Evolutionary conservation across 1,284 basidiomycete genomes (phyloP).

Genomic region (Waitea zeae): DNA sequence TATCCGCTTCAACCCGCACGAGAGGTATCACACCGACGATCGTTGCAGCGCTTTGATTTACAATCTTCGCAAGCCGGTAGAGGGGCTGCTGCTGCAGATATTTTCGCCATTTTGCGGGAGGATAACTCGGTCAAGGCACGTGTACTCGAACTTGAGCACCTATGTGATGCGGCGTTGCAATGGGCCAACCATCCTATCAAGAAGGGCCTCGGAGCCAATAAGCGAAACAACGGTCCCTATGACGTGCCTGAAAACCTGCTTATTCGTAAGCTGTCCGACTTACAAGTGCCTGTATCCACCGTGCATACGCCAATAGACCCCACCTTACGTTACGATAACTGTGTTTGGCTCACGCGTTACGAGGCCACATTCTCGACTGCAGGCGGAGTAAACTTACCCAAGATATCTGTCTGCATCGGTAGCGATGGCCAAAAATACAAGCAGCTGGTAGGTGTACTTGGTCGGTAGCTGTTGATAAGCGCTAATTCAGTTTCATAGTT

Average conservation of each 20-base stretch:
- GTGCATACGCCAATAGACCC: conserved; percentile 54
- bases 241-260: conserved; percentile 22
- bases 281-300: conserved; percentile 76
- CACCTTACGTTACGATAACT: conserved; percentile 47
- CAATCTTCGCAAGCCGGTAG: conserved; percentile 34
- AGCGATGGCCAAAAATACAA: conserved; percentile 54
- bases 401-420: conserved; percentile 62
- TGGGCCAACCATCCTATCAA: conserved; percentile 62
- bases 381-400: conserved; percentile 76
- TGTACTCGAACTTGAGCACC: conserved; percentile 40
- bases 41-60: conserved; percentile 22
- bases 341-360: conserved; percentile 52
- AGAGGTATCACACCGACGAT: conserved; percentile 14
- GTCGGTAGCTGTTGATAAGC: not conserved
- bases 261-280: conserved; percentile 30
- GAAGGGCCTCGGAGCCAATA: conserved; percentile 13
- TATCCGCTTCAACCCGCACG: conserved; percentile 45
- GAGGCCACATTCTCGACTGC: conserved; percentile 42
- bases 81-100: conserved; percentile 44
- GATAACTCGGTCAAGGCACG: conserved; percentile 21
- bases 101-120: conserved; percentile 44
- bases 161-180: conserved; percentile 61
- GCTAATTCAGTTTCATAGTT: conserved; percentile 37
- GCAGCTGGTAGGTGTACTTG: conserved; percentile 51
- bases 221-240: conserved; percentile 9